phyloP scores from a whole-genome alignment of 1,284 basidiomycete species.

The Marasmius fiardii region DNA sequence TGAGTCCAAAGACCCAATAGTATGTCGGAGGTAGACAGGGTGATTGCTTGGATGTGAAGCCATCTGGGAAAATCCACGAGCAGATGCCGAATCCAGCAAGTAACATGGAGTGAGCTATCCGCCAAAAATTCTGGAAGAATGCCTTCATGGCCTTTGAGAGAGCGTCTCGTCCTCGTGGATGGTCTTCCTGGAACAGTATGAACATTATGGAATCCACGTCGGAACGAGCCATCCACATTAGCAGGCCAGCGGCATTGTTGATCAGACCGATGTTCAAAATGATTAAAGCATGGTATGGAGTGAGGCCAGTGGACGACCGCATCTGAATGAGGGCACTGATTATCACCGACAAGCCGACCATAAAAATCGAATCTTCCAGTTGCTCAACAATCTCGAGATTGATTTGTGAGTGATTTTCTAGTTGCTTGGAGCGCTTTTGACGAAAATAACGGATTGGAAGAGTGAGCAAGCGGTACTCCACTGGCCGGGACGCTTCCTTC shows the following conservation, averaged over 20 bases:
- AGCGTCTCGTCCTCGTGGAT: not conserved
- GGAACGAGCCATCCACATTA: too few relatives aligned
- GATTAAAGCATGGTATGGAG: not conserved
- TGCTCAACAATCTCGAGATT: too few relatives aligned
- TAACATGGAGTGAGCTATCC: not conserved
- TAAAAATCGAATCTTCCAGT: not conserved
- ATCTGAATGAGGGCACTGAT: not conserved
- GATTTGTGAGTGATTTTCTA: too few relatives aligned
- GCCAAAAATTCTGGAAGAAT: not conserved
- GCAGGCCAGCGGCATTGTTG: too few relatives aligned
- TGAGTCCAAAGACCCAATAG: not conserved
- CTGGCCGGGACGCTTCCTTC: not conserved
- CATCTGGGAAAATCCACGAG: not conserved
- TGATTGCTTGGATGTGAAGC: not conserved
- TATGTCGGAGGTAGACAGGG: not conserved
- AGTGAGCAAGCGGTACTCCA: not conserved
- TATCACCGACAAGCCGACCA: not conserved
- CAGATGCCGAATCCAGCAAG: not conserved
- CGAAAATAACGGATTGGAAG: too few relatives aligned
- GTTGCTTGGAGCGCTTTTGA: too few relatives aligned
- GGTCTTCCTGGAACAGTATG: not conserved
- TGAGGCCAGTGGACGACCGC: not conserved
- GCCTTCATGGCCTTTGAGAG: not conserved
- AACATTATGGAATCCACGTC: not conserved
- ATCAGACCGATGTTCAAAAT: not conserved